phyloP scores from a whole-genome alignment of 1,139 yeast genomes.

The Candida tropicalis region DNA sequence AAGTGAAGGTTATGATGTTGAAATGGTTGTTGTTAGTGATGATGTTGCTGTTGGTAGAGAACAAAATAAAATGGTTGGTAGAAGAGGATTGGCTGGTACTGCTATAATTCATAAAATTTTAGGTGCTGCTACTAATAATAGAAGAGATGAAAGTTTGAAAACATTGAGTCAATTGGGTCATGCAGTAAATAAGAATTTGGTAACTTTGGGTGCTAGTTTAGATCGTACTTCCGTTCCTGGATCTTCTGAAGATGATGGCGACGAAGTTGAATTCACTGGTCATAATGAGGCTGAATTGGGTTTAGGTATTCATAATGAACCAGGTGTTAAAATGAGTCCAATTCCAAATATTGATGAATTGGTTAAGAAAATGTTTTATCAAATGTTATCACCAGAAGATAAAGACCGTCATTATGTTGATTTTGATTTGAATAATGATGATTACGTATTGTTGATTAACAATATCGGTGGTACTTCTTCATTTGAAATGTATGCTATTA shows the following conservation, averaged over 20 bases:
- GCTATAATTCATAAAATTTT: slow-evolving; percentile 81
- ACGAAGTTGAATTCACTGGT: slow-evolving; percentile 43
- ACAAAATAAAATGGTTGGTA: slow-evolving; percentile 87
- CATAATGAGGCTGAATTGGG: slow-evolving; percentile 80
- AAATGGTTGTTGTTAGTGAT: slow-evolving; percentile 76
- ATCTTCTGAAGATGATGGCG: slow-evolving; percentile 42
- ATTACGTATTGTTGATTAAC: slow-evolving; percentile 69
- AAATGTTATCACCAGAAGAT: slow-evolving; percentile 56
- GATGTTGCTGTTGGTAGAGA: slow-evolving; percentile 91
- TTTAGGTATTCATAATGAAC: slow-evolving; percentile 95
- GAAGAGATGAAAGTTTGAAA: slow-evolving; percentile 37
- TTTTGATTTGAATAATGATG: slow-evolving; percentile 58
- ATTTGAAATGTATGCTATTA: slow-evolving; percentile 70
- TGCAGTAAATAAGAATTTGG: slow-evolving; percentile 63
- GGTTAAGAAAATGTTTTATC: slow-evolving; percentile 52
- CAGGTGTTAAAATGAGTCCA: slow-evolving; percentile 75
- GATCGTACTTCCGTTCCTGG: slow-evolving; percentile 94
- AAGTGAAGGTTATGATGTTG: slow-evolving; percentile 70
- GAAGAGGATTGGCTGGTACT: slow-evolving; percentile 93
- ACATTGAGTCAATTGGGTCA: slow-evolving; percentile 65
- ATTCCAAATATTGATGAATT: slow-evolving; percentile 68
- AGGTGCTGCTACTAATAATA: slow-evolving; percentile 61
- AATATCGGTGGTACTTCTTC: slow-evolving; percentile 87
- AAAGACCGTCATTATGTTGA: slow-evolving; percentile 71
- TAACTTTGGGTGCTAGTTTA: slow-evolving; percentile 86